A percentile compares a stretch with the other conserved stretches of the same genome.
These are phyloP conservation scores for Mucor velutinosus DNA, from an alignment of 371 early-diverging fungal species.

Conservation along the genomic window DNA sequence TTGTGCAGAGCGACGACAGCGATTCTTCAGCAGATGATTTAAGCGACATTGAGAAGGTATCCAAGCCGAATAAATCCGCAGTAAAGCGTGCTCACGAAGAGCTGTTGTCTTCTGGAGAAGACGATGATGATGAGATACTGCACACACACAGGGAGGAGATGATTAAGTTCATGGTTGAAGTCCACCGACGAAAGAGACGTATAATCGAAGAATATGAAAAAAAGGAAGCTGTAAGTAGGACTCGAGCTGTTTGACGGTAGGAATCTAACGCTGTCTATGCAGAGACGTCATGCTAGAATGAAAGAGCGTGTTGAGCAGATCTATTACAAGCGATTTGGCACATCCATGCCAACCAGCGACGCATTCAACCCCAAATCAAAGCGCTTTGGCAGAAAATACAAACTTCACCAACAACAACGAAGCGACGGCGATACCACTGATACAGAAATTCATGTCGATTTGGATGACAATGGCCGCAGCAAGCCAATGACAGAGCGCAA, in stretches of 20 bases:
- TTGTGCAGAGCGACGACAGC: constrained; percentile 6
- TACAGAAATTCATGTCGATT: background rate
- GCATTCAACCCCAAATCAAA: constrained; percentile 1
- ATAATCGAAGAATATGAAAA: constrained; percentile 48
- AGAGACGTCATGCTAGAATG: constrained; percentile 35
- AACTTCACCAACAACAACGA: background rate
- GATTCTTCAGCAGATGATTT: constrained; percentile 27
- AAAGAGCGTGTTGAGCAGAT: constrained; percentile 36
- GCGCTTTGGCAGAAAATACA: background rate
- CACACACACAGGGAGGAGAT: constrained; percentile 37
- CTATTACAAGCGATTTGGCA: constrained; percentile 44
- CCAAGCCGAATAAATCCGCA: constrained; percentile 12
- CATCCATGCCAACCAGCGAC: constrained; percentile 24
- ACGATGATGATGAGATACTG: constrained; percentile 42
- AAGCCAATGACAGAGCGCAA: constrained; percentile 14
- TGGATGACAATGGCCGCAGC: background rate
- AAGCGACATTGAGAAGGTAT: constrained; percentile 21
- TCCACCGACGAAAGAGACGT: constrained; percentile 35
- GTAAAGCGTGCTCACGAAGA: constrained; percentile 30
- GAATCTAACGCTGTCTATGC: background rate
- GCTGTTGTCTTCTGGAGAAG: constrained; percentile 22
- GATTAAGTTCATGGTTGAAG: constrained; percentile 50
- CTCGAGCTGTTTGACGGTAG: background rate
- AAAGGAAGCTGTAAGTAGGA: constrained; percentile 37
- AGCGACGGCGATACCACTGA: constrained; percentile 13